phyloP scores from a whole-genome alignment of 768 basidiomycete genomes.

The Floccularia luteovirens region DNA sequence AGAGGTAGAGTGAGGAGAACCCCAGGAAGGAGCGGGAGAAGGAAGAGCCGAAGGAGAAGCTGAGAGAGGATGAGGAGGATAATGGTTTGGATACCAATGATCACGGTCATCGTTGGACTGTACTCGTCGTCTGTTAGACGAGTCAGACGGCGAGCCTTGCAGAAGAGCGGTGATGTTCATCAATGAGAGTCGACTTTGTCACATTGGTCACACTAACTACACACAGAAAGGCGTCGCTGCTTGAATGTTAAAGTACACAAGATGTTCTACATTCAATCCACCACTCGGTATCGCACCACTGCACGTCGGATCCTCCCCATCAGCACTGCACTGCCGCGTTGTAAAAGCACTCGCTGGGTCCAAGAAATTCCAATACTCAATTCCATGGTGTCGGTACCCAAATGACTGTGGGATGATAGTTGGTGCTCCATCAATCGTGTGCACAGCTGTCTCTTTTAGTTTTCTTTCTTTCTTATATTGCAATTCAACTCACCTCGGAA shows the following conservation, averaged over 20 bases:
- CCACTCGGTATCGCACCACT: constrained; percentile 13
- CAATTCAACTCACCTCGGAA: constrained; percentile 9
- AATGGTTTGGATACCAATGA: too few species aligned
- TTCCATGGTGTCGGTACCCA: constrained; percentile 10
- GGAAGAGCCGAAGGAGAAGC: too few species aligned
- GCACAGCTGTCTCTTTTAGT: constrained; percentile 4
- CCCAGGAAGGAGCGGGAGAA: too few species aligned
- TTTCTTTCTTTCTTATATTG: background rate
- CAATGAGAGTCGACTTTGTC: too few species aligned
- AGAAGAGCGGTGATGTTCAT: too few species aligned
- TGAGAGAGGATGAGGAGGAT: too few species aligned
- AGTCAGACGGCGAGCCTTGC: too few species aligned
- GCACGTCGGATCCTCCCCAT: constrained; percentile 19
- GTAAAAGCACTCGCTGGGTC: constrained; percentile 16
- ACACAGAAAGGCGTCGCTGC: background rate
- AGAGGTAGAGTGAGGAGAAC: too few species aligned
- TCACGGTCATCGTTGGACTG: too few species aligned
- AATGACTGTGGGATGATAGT: constrained; percentile 6
- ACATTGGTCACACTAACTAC: too few species aligned
- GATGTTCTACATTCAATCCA: constrained; percentile 15
- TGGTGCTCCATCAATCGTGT: constrained; percentile 11
- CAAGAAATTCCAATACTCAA: constrained; percentile 17
- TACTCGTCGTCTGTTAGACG: too few species aligned
- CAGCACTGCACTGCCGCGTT: constrained; percentile 13
- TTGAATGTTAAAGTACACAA: constrained; percentile 1